Evolutionary conservation across 1,284 basidiomycete species (phyloP).

Genomic region (Takashimella koratensis): DNA sequence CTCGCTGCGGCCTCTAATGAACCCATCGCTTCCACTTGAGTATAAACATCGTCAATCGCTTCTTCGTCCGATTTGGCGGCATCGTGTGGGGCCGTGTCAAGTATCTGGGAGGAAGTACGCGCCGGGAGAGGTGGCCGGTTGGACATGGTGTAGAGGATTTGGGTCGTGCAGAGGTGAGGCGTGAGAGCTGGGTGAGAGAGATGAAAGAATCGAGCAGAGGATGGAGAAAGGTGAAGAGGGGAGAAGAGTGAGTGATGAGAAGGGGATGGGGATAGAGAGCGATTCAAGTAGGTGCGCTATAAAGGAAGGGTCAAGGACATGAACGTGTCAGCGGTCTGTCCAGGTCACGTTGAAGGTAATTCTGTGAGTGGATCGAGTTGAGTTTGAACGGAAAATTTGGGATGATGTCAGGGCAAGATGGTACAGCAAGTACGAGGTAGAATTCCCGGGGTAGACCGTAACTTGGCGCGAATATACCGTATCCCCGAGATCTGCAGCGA

Average conservation of each 20-base stretch:
- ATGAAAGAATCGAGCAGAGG: background rate
- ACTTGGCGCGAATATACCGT: too few species aligned
- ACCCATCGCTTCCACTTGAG: constrained; percentile 33
- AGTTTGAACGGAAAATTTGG: constrained; percentile 4
- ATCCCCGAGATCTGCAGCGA: too few species aligned
- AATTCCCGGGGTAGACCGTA: too few species aligned
- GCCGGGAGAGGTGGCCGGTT: constrained; percentile 5
- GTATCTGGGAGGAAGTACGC: constrained; percentile 9
- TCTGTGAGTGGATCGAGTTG: too few species aligned
- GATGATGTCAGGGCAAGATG: too few species aligned
- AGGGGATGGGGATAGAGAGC: constrained; percentile 3
- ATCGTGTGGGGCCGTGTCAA: constrained; percentile 29
- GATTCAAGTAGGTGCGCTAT: background rate
- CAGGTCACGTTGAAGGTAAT: too few species aligned
- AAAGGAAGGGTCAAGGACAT: too few species aligned
- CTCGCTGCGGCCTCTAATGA: constrained; percentile 33
- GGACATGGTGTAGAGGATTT: background rate
- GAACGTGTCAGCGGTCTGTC: too few species aligned
- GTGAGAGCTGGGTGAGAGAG: background rate
- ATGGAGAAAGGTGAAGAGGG: background rate
- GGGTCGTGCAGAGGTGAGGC: background rate
- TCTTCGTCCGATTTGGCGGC: constrained; percentile 33
- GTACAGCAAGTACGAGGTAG: too few species aligned
- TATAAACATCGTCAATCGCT: constrained; percentile 37
- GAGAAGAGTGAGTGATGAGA: constrained; percentile 1